phyloP scores from a whole-genome alignment of 2,329 filamentous ascomycete genomes.

The Stromatinia cepivora region DNA sequence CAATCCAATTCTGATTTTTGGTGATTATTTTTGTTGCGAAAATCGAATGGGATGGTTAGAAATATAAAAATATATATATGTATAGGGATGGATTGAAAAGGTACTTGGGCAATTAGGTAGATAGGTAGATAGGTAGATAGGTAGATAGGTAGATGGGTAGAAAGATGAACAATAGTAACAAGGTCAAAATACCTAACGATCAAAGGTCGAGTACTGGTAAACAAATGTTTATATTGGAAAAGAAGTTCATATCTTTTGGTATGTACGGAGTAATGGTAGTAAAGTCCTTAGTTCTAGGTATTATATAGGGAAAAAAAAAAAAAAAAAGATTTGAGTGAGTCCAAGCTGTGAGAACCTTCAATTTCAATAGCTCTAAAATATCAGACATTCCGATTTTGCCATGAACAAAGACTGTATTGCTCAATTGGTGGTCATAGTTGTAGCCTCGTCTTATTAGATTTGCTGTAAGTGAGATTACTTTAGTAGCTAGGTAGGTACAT shows the following conservation, averaged over 20 bases:
- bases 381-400: conserved; percentile 3
- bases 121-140: too few species aligned
- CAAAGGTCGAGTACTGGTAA: background rate
- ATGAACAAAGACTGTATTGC: conserved; percentile 2
- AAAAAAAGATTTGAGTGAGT: background rate
- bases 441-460: background rate
- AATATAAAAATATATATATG: background rate
- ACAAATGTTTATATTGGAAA: background rate
- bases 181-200: background rate
- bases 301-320: background rate
- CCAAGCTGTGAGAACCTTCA: conserved; percentile 7
- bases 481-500: background rate
- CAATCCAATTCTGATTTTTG: background rate
- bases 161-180: background rate
- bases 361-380: conserved; percentile 7
- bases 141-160: too few species aligned
- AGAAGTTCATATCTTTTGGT: background rate
- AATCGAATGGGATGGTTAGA: too few species aligned
- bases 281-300: background rate
- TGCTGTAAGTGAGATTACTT: background rate
- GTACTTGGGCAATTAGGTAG: too few species aligned
- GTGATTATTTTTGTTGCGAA: too few species aligned
- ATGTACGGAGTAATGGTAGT: background rate
- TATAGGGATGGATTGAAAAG: background rate
- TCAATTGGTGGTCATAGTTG: background rate